Evolutionary conservation across 2,329 filamentous ascomycete genomes (phyloP), one percentile per base, ranked within the genome.

Genomic region (Leptosphaerulina australis): DNA sequence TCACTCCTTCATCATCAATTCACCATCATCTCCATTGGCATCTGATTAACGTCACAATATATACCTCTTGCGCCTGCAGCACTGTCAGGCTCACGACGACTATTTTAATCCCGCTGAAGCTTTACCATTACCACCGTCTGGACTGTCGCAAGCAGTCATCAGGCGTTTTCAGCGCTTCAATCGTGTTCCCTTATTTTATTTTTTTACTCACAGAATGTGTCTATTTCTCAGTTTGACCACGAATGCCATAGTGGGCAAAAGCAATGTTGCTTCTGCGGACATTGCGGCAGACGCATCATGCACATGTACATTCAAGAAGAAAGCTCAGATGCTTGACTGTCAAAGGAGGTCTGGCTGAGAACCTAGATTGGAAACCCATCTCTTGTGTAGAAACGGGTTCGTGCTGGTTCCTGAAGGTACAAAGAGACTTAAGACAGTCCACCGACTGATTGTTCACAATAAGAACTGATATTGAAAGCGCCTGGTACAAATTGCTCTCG

Each of bases 91-190:
- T 89, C 76, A 81, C 76, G 55, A 88, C 85, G 22, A 84, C 87
- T 1, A 72, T 81, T 0, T 69, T 77, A 3, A 76, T 80, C 49
- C 86, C 87, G 0, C 72, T 87, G 33, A 81, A 81, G n/a, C 74
- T 88, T 40, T 89, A 86, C 69, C 83, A 88, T 66, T 90, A 87
- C 73, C 87, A 89, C 73, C 90, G 87, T 70, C 72, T 77, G 46
- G 81, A 86, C 66, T 90, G 87, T 69, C 81, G 83, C 37, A 79
- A 81, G 49, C 86, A 88, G 73, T 83, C 84, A 22, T 77, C 82
- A 44, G 85, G 84, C 6, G 84, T 86, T 1, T 88, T 87, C 70
- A 86, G 86, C 21, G 82, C 85, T 24, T 86, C 84, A 26, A 86
- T 86, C 59, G 87, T 88, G 53, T 90, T 88, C 86, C 86, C 1